phyloP scores from a whole-genome alignment of 2,329 filamentous ascomycete genomes.

The Dryadomyces quercus-mongolicae region DNA sequence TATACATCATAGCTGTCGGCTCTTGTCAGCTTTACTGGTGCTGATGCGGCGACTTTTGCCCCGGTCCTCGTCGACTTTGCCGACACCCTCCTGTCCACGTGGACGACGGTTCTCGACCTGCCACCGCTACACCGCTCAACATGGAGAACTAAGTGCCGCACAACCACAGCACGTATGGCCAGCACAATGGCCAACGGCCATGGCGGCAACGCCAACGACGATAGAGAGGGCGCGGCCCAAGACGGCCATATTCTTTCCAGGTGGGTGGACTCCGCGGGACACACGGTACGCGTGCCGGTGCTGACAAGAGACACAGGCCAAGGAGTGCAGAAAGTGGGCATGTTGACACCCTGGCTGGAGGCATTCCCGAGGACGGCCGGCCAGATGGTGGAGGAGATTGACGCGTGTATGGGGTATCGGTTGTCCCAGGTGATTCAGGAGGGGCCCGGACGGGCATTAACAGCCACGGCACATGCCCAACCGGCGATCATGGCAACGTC shows the following conservation, averaged over 20 bases:
- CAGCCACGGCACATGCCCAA: conserved; percentile 76
- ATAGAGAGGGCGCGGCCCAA: conserved; percentile 13
- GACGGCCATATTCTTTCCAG: conserved; percentile 50
- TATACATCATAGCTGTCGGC: no score
- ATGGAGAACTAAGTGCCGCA: neutral
- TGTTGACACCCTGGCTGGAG: conserved; percentile 76
- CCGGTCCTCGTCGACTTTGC: no score
- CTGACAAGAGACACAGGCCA: conserved; percentile 49
- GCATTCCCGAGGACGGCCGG: conserved; percentile 69
- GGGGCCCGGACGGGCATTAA: conserved; percentile 66
- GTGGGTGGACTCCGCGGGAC: conserved; percentile 17
- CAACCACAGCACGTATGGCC: neutral
- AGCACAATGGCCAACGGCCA: neutral
- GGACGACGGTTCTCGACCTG: neutral
- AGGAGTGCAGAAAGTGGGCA: conserved; percentile 80
- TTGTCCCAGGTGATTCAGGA: conserved; percentile 68
- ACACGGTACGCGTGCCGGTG: no score
- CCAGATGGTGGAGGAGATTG: conserved; percentile 75
- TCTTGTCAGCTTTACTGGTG: no score
- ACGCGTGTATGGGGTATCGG: conserved; percentile 60
- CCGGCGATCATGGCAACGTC: conserved; percentile 95
- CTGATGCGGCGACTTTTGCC: no score
- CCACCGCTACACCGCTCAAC: neutral
- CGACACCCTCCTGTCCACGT: no score
- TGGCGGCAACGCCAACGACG: neutral